Percentiles rank a stretch among this genome's conserved stretches.
Conservation (phyloP, 108 stramenopile genomes). For the Cyclotella choctawhatcheeana region DNA sequence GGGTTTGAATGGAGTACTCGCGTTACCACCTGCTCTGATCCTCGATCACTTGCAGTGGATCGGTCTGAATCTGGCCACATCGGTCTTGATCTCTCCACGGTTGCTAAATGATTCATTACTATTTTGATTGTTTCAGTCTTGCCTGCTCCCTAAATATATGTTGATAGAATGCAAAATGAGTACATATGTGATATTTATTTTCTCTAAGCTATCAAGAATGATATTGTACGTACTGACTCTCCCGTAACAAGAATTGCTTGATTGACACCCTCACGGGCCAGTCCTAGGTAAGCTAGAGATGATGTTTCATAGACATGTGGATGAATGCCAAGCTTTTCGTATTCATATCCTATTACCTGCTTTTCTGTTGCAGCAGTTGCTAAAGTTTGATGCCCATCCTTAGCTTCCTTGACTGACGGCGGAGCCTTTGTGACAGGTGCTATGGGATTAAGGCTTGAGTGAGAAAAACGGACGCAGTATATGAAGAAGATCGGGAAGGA, state of each 20-base stretch:
- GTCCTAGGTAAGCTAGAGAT: constrained; percentile 72
- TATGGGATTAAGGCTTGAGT: too few relatives aligned
- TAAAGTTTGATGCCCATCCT: neutral
- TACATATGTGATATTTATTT: too few relatives aligned
- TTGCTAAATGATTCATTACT: constrained; percentile 85
- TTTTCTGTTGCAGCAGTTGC: constrained; percentile 53
- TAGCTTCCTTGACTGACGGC: neutral
- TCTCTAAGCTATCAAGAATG: too few relatives aligned
- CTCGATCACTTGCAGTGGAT: constrained; percentile 20
- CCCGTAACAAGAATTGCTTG: constrained; percentile 88
- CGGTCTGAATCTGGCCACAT: constrained; percentile 40
- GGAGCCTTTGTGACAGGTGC: neutral
- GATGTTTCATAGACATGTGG: constrained; percentile 86
- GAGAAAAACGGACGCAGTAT: too few relatives aligned
- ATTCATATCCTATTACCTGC: constrained; percentile 59
- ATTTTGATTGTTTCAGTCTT: constrained; percentile 94
- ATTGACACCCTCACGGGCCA: constrained; percentile 54
- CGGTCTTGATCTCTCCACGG: constrained; percentile 64
- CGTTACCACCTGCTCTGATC: constrained; percentile 69
- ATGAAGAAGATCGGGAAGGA: too few relatives aligned
- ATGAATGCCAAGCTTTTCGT: constrained; percentile 59
- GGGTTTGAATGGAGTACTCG: constrained; percentile 92
- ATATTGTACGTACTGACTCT: too few relatives aligned
- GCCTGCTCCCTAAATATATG: too few relatives aligned
- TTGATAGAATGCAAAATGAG: too few relatives aligned